phyloP scores from a whole-genome alignment of 768 basidiomycete genomes.

The Rhodotorula graminis region DNA sequence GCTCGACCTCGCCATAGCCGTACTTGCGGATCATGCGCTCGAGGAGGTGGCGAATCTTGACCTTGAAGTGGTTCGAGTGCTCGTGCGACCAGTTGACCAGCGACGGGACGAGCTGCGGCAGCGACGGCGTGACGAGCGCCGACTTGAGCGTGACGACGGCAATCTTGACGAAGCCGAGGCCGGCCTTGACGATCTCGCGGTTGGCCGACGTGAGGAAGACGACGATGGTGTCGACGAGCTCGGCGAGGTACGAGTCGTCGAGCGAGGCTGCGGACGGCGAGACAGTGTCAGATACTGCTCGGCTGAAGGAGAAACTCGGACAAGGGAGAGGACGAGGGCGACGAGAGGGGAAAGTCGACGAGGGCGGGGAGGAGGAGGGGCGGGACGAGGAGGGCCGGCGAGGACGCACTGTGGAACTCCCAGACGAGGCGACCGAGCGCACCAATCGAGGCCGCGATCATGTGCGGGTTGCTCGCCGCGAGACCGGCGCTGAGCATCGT shows the following conservation, averaged over 20 bases:
- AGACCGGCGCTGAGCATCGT: constrained; percentile 95
- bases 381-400: neutral
- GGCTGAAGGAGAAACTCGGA: no score
- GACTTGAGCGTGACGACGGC: constrained; percentile 75
- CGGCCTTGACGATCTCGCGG: constrained; percentile 95
- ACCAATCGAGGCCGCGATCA: constrained; percentile 96
- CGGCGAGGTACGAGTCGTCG: constrained; percentile 66
- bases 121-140: constrained; percentile 68
- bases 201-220: constrained; percentile 85
- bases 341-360: no score
- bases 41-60: constrained; percentile 92
- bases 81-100: constrained; percentile 90
- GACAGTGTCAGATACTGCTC: neutral
- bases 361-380: no score
- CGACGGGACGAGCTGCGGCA: constrained; percentile 72
- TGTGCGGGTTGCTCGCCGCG: constrained; percentile 88
- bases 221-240: constrained; percentile 77
- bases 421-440: constrained; percentile 89
- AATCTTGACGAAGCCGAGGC: constrained; percentile 90
- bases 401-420: constrained; percentile 77
- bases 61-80: constrained; percentile 98
- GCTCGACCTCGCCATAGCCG: constrained; percentile 70
- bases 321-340: no score
- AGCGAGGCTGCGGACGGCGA: constrained; percentile 11
- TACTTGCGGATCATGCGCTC: constrained; percentile 91